Conservation (phyloP, 805 yeast genomes). For the Lipomyces sp. region DNA sequence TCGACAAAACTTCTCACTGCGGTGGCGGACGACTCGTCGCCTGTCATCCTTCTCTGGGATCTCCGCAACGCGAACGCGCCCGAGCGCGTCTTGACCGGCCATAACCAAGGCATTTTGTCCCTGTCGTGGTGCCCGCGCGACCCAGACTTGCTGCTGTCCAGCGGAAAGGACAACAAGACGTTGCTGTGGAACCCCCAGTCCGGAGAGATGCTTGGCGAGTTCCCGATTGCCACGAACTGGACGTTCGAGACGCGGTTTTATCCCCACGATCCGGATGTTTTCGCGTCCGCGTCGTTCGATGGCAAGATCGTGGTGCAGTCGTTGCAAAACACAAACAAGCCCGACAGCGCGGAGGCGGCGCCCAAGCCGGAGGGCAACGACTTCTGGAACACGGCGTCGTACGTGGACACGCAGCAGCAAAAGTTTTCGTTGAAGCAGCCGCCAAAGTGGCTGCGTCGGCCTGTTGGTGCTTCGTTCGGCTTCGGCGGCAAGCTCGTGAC, state of each 20-base stretch:
- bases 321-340: constrained; percentile 68
- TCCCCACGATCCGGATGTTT: constrained; percentile 80
- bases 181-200: constrained; percentile 84
- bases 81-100: constrained; percentile 69
- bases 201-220: constrained; percentile 73
- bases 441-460: constrained; percentile 82
- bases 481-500: constrained; percentile 82
- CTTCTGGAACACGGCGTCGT: constrained; percentile 66
- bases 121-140: constrained; percentile 93
- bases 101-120: constrained; percentile 81
- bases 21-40: constrained; percentile 72
- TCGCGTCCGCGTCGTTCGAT: constrained; percentile 62
- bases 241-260: constrained; percentile 85
- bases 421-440: constrained; percentile 71
- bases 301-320: constrained; percentile 54
- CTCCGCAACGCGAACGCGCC: constrained; percentile 92
- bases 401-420: constrained; percentile 51
- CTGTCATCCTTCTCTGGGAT: constrained; percentile 88
- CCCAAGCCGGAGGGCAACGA: constrained; percentile 56
- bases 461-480: constrained; percentile 76
- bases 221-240: constrained; percentile 93
- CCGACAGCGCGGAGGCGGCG: constrained; percentile 32
- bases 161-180: constrained; percentile 88
- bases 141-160: constrained; percentile 71
- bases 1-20: constrained; percentile 87